Evolutionary conservation across 371 early-diverging fungal species (phyloP).

Genomic region (Fennellomyces sp.): DNA sequence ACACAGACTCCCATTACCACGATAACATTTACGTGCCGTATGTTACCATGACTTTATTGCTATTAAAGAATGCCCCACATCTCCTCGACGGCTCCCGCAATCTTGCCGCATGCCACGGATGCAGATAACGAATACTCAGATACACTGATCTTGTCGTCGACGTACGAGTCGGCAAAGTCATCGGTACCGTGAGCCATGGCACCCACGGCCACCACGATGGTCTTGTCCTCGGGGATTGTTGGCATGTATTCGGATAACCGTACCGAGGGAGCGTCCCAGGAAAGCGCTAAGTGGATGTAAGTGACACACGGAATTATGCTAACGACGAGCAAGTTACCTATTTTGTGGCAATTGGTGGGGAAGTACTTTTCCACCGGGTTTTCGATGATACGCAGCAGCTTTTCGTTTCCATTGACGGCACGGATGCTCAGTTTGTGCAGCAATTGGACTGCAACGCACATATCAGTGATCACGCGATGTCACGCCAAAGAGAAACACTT

Average conservation of each 20-base stretch:
- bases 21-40: no score
- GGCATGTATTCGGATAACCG: constrained; percentile 79
- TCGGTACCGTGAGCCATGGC: constrained; percentile 98
- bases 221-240: constrained; percentile 77
- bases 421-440: constrained; percentile 96
- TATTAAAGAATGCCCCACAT: constrained; percentile 82
- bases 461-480: no score
- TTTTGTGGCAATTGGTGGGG: constrained; percentile 87
- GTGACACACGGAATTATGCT: not conserved
- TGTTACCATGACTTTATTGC: constrained; percentile 7
- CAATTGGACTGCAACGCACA: constrained; percentile 78
- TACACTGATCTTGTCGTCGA: constrained; percentile 95
- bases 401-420: constrained; percentile 88
- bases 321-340: constrained; percentile 54
- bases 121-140: constrained; percentile 96
- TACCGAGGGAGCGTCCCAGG: constrained; percentile 92
- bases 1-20: no score
- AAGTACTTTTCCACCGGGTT: constrained; percentile 95
- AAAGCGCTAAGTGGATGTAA: constrained; percentile 65
- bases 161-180: constrained; percentile 92
- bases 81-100: constrained; percentile 86
- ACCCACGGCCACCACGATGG: constrained; percentile 91
- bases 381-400: constrained; percentile 94
- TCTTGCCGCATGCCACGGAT: constrained; percentile 92
- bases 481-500: constrained; percentile 4